Evolutionary conservation across 169 alveolate genomes (phyloP), one percentile per base, ranked within the genome.

Genomic region (Eimeria maxima): DNA sequence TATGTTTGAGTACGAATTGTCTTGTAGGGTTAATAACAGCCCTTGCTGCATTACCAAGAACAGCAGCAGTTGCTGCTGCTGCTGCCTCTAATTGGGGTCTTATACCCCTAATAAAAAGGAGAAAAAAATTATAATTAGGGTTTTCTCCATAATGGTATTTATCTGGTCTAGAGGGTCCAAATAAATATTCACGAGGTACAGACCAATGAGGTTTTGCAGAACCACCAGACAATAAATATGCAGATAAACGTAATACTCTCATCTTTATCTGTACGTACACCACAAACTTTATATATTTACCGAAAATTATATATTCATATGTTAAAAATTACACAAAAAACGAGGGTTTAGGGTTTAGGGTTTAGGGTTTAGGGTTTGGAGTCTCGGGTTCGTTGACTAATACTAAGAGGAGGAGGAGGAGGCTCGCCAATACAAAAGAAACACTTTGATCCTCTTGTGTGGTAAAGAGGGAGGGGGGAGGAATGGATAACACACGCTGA

Each of bases 91-190:
- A 86, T 60, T 95, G 92, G 2, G 98, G 98, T 44, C 98, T 97
- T 22, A 97, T 55, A 55, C 97, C 97, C n/a, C 98, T 94, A n/a
- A 97, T 86, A 60, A 94, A 88, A 45, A 97, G 95, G 4, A 97
- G 97, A 81, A 97, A 97, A 44, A 97, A 97, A 57, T 96, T 96
- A 95, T 97, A 97, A 8, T 98, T 96, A 2, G 97, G 96, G 60
- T 97, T 98, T 60, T 97, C 98, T 33, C 98, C 98, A 84, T 97
- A 97, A 96, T 97, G 95, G 63, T 91, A 96, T 22, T 98, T 97
- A 74, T 97, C 98, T 4, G 97, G 97, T 20, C 96, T 71, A 27
- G 95, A 55, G 1, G 98, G 98, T 16, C 97, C 98, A 96, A 97
- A 97, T 22, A 96, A 80, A 24, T 97, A 95, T 16, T 97, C 90